Evolutionary conservation across 257 asterid genomes (phyloP).

Genomic region (Striga asiatica): DNA sequence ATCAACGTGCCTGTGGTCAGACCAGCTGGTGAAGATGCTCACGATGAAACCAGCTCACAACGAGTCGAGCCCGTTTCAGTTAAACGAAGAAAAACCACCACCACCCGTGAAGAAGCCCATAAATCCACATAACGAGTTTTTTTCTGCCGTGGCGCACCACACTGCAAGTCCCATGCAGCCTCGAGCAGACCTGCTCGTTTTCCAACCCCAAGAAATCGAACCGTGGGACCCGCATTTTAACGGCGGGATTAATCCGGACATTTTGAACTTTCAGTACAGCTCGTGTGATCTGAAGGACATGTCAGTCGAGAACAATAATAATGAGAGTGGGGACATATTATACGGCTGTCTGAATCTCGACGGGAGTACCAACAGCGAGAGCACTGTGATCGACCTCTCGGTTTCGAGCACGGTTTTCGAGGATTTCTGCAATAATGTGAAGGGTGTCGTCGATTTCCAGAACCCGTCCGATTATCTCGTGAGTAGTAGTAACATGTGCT

Average conservation of each 20-base stretch:
- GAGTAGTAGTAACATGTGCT: conserved; percentile 62
- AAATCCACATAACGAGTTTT: no score
- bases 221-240: conserved; percentile 45
- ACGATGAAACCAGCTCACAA: no score
- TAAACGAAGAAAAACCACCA: no score
- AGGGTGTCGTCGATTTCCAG: conserved; percentile 41
- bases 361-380: conserved; percentile 54
- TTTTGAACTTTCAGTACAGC: conserved; percentile 38
- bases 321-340: conserved; percentile 41
- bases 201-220: conserved; percentile 32
- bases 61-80: no score
- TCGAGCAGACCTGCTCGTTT: no score
- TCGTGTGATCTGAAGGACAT: conserved; percentile 45
- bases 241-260: conserved; percentile 31
- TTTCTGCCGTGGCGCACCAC: conserved; percentile 22
- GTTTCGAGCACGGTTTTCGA: no score
- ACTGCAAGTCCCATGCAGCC: conserved; percentile 27
- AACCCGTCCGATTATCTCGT: conserved; percentile 53
- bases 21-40: conserved; percentile 59
- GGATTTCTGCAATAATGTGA: conserved; percentile 43
- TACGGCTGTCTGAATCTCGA: conserved; percentile 62
- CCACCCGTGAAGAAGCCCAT: no score
- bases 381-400: conserved; percentile 65
- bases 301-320: conserved; percentile 24
- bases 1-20: conserved; percentile 47